Percentiles rank a stretch among this genome's conserved stretches.
phyloP scores from a whole-genome alignment of 192 early-diverging fungal species.

The Backusella liffmaniae region DNA sequence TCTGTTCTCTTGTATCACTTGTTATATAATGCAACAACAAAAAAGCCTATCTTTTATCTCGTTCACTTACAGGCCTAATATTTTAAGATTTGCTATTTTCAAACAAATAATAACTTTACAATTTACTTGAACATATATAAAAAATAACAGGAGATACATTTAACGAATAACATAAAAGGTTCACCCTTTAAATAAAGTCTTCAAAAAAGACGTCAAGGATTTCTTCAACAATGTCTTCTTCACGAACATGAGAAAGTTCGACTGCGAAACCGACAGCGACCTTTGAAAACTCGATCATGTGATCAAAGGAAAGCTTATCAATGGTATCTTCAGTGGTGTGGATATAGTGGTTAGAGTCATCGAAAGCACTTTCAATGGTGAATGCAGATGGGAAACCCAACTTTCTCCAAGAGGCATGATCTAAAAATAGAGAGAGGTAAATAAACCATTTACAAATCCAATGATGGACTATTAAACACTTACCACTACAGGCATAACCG shows the following conservation, averaged over 20 bases:
- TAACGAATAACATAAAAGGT: neutral
- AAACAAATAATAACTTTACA: neutral
- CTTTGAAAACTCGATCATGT: conserved; percentile 89
- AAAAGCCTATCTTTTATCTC: too few species aligned
- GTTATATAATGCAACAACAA: too few species aligned
- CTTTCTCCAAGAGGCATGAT: conserved; percentile 91
- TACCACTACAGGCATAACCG: conserved; percentile 67
- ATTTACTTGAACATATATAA: neutral
- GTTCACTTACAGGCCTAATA: too few species aligned
- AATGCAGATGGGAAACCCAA: conserved; percentile 88
- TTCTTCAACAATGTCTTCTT: conserved; percentile 2
- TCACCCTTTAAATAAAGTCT: neutral
- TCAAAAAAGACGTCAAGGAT: neutral
- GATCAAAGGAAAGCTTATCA: conserved; percentile 76
- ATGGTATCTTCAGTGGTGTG: conserved; percentile 82
- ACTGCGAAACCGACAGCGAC: conserved; percentile 82
- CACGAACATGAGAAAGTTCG: conserved; percentile 60
- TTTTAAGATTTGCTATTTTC: neutral
- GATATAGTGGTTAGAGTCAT: conserved; percentile 76
- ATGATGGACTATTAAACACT: neutral
- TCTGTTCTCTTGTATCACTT: too few species aligned
- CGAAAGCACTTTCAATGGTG: conserved; percentile 71
- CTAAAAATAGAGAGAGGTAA: conserved; percentile 50
- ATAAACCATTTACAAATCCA: neutral
- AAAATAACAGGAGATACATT: neutral